Evolutionary conservation across 1,284 basidiomycete species (phyloP).

Genomic region (Ustilago nuda): DNA sequence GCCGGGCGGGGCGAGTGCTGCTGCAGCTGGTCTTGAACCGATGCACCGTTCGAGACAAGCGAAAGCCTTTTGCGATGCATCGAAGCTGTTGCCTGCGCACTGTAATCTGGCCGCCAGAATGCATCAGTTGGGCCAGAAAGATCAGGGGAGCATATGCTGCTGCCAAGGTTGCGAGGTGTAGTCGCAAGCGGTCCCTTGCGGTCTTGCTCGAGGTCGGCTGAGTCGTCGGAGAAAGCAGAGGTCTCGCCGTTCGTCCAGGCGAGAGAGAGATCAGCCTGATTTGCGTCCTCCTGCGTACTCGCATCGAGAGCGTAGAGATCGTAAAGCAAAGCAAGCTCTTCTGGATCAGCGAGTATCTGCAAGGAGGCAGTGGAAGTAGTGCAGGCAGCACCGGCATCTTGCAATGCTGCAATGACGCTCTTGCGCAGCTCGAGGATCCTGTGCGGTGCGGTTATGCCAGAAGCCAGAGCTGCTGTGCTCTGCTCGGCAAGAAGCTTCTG

Average conservation of each 20-base stretch:
- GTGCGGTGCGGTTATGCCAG: slow-evolving; percentile 16
- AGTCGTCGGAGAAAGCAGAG: slow-evolving; percentile 25
- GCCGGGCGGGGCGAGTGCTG: slow-evolving; percentile 28
- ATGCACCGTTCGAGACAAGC: slow-evolving; percentile 48
- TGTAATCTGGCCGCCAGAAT: slow-evolving; percentile 13
- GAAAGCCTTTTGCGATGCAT: slow-evolving; percentile 42
- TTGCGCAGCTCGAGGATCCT: slow-evolving; percentile 50
- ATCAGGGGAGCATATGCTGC: slow-evolving; percentile 25
- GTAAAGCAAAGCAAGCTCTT: slow-evolving; percentile 52
- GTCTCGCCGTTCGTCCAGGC: slow-evolving; percentile 32
- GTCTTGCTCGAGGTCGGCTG: slow-evolving; percentile 27
- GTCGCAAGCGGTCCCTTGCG: slow-evolving; percentile 36
- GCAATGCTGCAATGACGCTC: slow-evolving; percentile 32
- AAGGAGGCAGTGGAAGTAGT: slow-evolving; percentile 17
- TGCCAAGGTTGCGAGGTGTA: slow-evolving; percentile 51
- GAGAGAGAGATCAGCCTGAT: slow-evolving; percentile 26
- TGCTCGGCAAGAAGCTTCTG: slow-evolving; percentile 32
- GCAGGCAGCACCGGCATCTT: slow-evolving; percentile 44
- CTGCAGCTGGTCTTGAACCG: slow-evolving; percentile 28
- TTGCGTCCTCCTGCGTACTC: slow-evolving; percentile 15
- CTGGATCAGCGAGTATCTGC: slow-evolving; percentile 41
- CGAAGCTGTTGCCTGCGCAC: slow-evolving; percentile 20
- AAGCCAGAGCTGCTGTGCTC: slow-evolving; percentile 11
- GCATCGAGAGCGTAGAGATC: slow-evolving; percentile 57
- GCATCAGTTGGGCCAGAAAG: slow-evolving; percentile 3